Percentiles rank a stretch among this genome's conserved stretches.
Conservation (phyloP, 306 rosid species). For the Ceratonia siliqua region DNA sequence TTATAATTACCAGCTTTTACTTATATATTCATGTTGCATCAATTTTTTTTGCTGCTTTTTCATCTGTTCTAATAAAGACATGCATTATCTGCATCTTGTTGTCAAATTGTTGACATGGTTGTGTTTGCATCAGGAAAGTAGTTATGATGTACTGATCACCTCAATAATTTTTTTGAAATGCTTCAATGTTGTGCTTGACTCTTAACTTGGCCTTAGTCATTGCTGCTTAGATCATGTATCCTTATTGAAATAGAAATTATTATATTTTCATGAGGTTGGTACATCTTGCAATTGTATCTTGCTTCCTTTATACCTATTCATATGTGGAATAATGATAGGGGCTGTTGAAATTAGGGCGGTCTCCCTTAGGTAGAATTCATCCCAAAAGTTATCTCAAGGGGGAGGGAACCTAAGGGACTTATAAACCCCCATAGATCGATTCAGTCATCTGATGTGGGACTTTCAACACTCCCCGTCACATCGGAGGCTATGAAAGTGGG, state of each 20-base stretch:
- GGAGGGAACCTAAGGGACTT: no score
- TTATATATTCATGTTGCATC: not conserved
- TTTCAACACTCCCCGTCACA: no score
- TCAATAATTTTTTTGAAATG: slow-evolving; percentile 6
- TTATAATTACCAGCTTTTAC: slow-evolving; percentile 13
- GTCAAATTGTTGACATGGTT: not conserved
- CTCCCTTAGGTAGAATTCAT: no score
- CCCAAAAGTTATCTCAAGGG: no score
- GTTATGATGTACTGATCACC: slow-evolving; percentile 15
- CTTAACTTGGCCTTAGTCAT: not conserved
- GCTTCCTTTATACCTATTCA: no score
- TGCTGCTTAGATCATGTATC: not conserved
- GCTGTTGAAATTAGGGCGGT: no score
- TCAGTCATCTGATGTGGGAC: no score
- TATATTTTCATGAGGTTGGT: not conserved
- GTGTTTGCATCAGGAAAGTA: not conserved
- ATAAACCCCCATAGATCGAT: no score
- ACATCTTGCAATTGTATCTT: no score
- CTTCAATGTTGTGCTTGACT: not conserved
- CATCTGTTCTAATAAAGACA: slow-evolving; percentile 4
- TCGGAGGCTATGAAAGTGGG: no score
- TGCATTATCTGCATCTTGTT: slow-evolving; percentile 13
- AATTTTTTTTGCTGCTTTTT: slow-evolving; percentile 4
- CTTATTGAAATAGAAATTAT: not conserved
- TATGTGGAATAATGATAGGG: not conserved